A percentile compares a stretch with the other conserved stretches of the same genome.
These are phyloP conservation scores for Stevia rebaudiana DNA, from an alignment of 140 eudicot genomes.

Conservation along the genomic window DNA sequence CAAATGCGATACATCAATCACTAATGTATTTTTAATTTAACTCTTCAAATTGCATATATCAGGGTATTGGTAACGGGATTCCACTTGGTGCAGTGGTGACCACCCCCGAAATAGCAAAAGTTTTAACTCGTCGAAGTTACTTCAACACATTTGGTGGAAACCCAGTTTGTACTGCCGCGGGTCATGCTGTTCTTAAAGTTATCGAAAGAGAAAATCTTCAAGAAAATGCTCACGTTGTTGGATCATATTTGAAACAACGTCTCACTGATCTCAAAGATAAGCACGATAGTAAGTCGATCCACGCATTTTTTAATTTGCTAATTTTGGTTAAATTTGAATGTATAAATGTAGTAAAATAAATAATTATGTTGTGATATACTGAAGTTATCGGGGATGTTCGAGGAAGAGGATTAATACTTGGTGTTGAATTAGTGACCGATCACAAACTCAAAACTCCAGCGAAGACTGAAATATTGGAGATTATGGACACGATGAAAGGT, in stretches of 20 bases:
- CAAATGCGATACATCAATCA: not conserved
- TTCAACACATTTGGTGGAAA: constrained; percentile 73
- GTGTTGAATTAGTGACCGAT: constrained; percentile 61
- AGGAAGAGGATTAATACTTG: constrained; percentile 62
- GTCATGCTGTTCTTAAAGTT: constrained; percentile 65
- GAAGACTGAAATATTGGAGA: constrained; percentile 47
- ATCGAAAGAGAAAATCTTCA: constrained; percentile 68
- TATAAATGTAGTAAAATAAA: not conserved
- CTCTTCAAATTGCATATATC: not conserved
- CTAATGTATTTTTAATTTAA: not conserved
- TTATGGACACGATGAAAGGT: constrained; percentile 73
- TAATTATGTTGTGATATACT: not conserved
- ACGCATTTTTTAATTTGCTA: not conserved
- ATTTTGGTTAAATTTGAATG: not conserved
- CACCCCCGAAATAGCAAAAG: constrained; percentile 61
- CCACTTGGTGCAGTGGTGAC: constrained; percentile 79
- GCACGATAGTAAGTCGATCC: constrained; percentile 42
- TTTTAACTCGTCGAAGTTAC: constrained; percentile 57
- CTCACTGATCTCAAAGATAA: constrained; percentile 53
- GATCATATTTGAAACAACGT: constrained; percentile 52
- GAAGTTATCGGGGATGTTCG: constrained; percentile 71
- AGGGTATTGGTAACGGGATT: constrained; percentile 74
- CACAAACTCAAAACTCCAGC: constrained; percentile 65
- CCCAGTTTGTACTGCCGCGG: constrained; percentile 72
- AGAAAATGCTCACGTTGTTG: constrained; percentile 59